Evolutionary conservation across 371 early-diverging fungal genomes (phyloP), one percentile per base, ranked within the genome.

Genomic region (Smittium culicis): DNA sequence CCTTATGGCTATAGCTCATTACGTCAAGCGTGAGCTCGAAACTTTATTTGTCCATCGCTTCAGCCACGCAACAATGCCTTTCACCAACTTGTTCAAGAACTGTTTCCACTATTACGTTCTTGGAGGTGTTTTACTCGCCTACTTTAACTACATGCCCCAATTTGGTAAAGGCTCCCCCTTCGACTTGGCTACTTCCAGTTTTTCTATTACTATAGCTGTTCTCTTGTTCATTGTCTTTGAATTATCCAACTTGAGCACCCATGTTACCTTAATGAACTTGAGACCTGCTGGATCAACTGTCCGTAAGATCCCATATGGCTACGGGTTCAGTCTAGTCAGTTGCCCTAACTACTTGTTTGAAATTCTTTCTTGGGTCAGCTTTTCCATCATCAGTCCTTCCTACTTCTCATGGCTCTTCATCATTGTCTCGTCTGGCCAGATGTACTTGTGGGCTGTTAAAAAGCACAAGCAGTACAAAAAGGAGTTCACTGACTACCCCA

Each of bases 401-500:
- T 81, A 59, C 60, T 59, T 32, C 77, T 86, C 90, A 11, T 82
- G 83, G 71, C 69, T 92, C 61, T 96, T 96, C 75, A 80, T 86
- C 66, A 74, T 83, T 29, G 89, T 91, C 54, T 90, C 90, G 29
- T 83, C 87, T 30, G 89, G 78, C 54, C 94, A 94, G 78, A 94
- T 96, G 92, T 89, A 87, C 72, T 34, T 89, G n/a, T 97, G 97
- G 97, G 96, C 97, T 5, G 73, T 91, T 71, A 94, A 95, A 83
- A 97, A 97, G 82, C 95, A 95, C 82, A 85, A 84, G 74, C 81
- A 82, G 57, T 97, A 97, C 78, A 80, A 73, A 66, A 89, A 89
- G 70, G 97, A 97, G 70, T 97, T 97, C 79, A 82, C 86, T 24
- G 84, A 88, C 70, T 96, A 95, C 70, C 97, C 97, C 68, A 87